Base-by-base conservation (phyloP, 2,329 filamentous ascomycete genomes). In the Colletotrichum endophyticum region DNA sequence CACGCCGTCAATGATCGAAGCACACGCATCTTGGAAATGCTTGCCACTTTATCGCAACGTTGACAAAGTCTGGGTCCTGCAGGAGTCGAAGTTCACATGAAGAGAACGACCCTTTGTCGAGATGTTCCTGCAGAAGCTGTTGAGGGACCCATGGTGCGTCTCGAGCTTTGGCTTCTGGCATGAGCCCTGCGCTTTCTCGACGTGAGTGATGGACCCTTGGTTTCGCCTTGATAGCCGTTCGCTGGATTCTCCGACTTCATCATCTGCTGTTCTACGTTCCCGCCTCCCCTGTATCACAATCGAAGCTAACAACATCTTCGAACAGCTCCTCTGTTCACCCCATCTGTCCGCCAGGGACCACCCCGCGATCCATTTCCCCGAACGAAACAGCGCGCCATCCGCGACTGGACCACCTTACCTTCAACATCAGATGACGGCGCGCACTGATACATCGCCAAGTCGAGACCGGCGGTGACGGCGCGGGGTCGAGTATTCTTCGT, bases 331-430 rank as follows among this genome's bases (percentile, higher is more conserved):
- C 44, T 22, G 11, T 49, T 0, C 44, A 22, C 44, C 39, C 44
- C 44, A 22, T 49, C 44, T 22, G 11, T 49, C 39, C 19, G 19
- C 44, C 44, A 49, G 11, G 44, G 44, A 49, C 44, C 0, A 49
- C 11, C 44, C 44, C n/a, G 34, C 3, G 44, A 49, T 22, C 19
- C 44, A 13, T 49, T 49, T 22, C n/a, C 11, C 44, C n/a, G 44
- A 22, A 49, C 6, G 44, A 0, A 49, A 0, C 44, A 49, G 19
- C 44, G 44, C n/a, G 44, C 44, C 44, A 49, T 49, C 11, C 19
- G 44, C 44, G n/a, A 49, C 44, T 49, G n/a, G 44, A 0, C n/a
- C 44, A 49, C 13, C 44, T 0, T 1, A 12, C 19, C 5, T 1
- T 2, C 44, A 22, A 49, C 44, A 22, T 49, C 44, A 49, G 44